These are phyloP conservation scores for Mycena sp. DNA, from an alignment of 1,284 basidiomycete genomes.

Conservation along the genomic window DNA sequence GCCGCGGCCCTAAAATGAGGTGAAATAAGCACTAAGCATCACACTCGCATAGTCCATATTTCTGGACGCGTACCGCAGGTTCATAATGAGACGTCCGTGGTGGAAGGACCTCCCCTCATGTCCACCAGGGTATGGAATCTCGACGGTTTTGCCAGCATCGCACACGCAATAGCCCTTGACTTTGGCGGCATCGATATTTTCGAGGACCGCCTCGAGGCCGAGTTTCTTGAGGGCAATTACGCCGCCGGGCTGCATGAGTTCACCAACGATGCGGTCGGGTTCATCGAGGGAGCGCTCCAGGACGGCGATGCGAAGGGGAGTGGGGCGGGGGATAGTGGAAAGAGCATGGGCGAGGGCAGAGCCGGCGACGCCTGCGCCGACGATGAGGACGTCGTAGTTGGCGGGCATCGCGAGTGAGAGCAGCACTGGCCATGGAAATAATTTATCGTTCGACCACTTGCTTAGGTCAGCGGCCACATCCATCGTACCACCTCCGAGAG, in stretches of 20 bases:
- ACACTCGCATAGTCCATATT: no score
- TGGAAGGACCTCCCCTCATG: conserved; percentile 88
- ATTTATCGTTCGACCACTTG: no score
- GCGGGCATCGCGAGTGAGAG: conserved; percentile 14
- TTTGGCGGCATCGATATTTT: conserved; percentile 89
- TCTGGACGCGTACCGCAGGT: conserved; percentile 57
- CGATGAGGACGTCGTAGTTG: conserved; percentile 82
- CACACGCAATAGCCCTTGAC: conserved; percentile 89
- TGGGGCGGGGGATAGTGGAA: conserved; percentile 57
- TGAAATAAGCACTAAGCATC: background rate
- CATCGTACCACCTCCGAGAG: no score
- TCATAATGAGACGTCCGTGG: conserved; percentile 93
- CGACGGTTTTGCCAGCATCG: conserved; percentile 47
- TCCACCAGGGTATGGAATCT: conserved; percentile 89
- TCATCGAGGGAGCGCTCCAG: conserved; percentile 91
- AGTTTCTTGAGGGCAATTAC: conserved; percentile 81
- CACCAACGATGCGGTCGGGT: conserved; percentile 97
- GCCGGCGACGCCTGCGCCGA: conserved; percentile 92
- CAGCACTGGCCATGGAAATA: no score
- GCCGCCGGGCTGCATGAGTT: conserved; percentile 96
- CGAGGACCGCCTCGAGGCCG: conserved; percentile 80
- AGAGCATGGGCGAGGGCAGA: conserved; percentile 79
- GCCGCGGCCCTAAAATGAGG: conserved; percentile 56
- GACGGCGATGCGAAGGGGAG: conserved; percentile 80
- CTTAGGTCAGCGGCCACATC: no score